Evolutionary conservation across 2,329 filamentous ascomycete species (phyloP), one percentile per base, ranked within the genome.

Genomic region (Ascochyta viciae-villosae): DNA sequence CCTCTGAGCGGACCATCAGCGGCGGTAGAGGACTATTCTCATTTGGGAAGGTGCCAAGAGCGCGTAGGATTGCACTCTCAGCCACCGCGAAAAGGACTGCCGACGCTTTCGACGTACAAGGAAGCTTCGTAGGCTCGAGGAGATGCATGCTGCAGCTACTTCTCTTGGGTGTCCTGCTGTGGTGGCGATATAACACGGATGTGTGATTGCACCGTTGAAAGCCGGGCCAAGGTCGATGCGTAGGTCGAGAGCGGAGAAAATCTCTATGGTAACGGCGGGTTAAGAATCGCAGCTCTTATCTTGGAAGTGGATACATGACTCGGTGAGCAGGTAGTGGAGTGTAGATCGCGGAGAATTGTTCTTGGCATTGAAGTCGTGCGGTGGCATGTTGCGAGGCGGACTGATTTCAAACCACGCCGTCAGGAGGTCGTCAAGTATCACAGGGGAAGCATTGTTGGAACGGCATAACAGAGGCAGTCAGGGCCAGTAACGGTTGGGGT

Each of bases 1-100:
- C 53, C 27, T 42, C 29, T 41, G 41, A 35, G 33, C 35, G 19
- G 42, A 51, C 38, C 42, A 10, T 47, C 37, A 42, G 42, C 42
- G 41, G 51, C 48, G 23, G 46, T 29, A 13, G 34, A 6, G n/a
- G 8, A 15, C 47, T 39, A 47, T n/a, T 7, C 53, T 22, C 4
- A 19, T 56, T 56, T 27, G 58, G 63, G 64, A 58, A 68, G 64
- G 64, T 58, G 65, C 64, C 63, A 67, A 67, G 54, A 39, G 19
- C 2, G 26, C 3, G 35, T 52, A 52, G 44, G 54, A 45, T 57
- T 52, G 34, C 39, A 27, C 38, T 31, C 43, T 29, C 43, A 43
- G 49, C 54, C 47, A 51, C 53, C 41, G 12, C 47, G 24, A 47
- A 56, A 56, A 56, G 27, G 38, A 23, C 37, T 38, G 53, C 53